A percentile compares a stretch with the other conserved stretches of the same genome.
phyloP scores from a whole-genome alignment of 179 eudicot species.

The Pouteria campechiana region DNA sequence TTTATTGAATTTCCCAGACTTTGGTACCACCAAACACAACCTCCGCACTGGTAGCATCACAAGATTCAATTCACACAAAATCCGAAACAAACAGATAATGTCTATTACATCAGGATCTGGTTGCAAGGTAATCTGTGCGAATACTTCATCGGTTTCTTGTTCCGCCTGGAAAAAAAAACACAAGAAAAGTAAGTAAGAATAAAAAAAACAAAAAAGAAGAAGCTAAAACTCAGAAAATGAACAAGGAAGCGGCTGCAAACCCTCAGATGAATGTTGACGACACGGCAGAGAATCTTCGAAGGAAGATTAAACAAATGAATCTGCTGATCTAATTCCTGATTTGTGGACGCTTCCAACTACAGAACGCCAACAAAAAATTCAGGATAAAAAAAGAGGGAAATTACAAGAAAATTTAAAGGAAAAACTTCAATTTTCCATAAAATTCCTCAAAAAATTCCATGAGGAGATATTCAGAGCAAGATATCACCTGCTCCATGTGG shows the following conservation, averaged over 20 bases:
- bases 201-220: background rate
- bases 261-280: conserved; percentile 33
- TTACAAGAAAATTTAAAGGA: background rate
- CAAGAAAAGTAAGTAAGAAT: background rate
- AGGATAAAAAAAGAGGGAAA: background rate
- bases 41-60: background rate
- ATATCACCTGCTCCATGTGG: conserved; percentile 73
- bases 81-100: no score
- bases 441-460: background rate
- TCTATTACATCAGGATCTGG: conserved; percentile 61
- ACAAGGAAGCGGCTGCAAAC: conserved; percentile 17
- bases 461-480: background rate
- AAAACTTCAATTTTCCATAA: background rate
- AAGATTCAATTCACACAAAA: background rate
- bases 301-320: conserved; percentile 52
- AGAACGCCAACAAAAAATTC: background rate
- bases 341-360: conserved; percentile 69
- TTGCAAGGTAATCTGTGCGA: conserved; percentile 57
- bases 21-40: background rate
- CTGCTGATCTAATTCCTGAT: conserved; percentile 42
- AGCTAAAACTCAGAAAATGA: background rate
- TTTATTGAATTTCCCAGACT: no score
- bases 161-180: conserved; percentile 45
- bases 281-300: conserved; percentile 61
- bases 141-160: conserved; percentile 77